Base-by-base conservation (phyloP, 371 early-diverging fungal species). In the Syncephalastrum contaminatum region DNA sequence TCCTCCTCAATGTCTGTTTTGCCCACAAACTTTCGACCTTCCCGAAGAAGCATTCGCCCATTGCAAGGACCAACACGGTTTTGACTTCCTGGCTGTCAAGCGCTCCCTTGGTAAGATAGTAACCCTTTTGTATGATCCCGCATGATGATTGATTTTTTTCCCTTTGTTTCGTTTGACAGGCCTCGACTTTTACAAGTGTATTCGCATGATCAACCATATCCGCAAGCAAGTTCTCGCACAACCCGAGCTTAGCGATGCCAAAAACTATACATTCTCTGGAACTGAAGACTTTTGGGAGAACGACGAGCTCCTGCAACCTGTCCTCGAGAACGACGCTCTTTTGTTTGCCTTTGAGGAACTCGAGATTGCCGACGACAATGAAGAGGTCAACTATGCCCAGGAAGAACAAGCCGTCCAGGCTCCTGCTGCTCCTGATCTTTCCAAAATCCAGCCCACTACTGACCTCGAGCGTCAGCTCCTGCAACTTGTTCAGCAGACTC, bases 121-220 rank as follows among this genome's bases (percentile, higher is more conserved):
- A n/a, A 48, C 47, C 42, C 24, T 51, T 43, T 53, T 24, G 52
- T 15, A n/a, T 48, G 20, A 51, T 45, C 36, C 36, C 36, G 36
- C 44, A 20, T 61, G 4, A n/a, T 52, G 43, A 51, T 36, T 10
- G 8, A 15, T 53, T 3, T 5, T 7, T 36, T 18, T 56, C 42
- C 40, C 22, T 58, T 16, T 16, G 18, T 24, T 36, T 27, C 24
- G 15, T 25, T 20, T 51, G 24, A 53, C 20, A 74, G 80, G 66
- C 10, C 81, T 94, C 43, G 93, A 93, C 60, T 91, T 93, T 66
- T 94, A 94, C 76, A 86, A 89, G 45, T 86, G 86, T 58, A 91
- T 96, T 56, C 84, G 91, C 12, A 66, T 91, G 57, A 85, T 96
- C 66, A 96, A 96, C 73, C 90, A 90, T 61, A 79, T 93, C 42